A percentile compares a stretch with the other conserved stretches of the same genome.
phyloP scores from a whole-genome alignment of 331 rosid genomes.

The Spiraea crenata region DNA sequence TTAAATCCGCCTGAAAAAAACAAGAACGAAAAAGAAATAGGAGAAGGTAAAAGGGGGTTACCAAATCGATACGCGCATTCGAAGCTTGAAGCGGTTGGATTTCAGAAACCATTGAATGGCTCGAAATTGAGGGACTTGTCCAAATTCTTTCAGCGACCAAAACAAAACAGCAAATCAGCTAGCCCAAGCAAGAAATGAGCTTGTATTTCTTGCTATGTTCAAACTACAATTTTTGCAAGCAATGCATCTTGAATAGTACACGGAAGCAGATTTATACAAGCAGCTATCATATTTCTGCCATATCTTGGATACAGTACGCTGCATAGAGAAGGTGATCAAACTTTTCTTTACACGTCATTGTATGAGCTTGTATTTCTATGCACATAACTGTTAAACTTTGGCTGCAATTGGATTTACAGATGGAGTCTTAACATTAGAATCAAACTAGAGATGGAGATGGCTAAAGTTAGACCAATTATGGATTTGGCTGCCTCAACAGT shows the following conservation, averaged over 20 bases:
- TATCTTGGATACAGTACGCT: slow-evolving; percentile 55
- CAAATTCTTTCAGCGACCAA: no score
- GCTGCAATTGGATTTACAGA: slow-evolving; percentile 33
- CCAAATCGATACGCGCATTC: no score
- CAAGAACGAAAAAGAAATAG: no score
- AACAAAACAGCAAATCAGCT: no score
- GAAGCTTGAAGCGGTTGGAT: no score
- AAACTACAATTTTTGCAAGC: background rate
- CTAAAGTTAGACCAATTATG: slow-evolving; percentile 53
- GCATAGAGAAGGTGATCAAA: slow-evolving; percentile 66
- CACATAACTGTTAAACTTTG: background rate
- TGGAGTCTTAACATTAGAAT: slow-evolving; percentile 56
- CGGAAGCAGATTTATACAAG: slow-evolving; percentile 79
- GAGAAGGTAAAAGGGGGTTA: no score
- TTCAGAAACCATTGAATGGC: no score
- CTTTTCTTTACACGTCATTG: background rate
- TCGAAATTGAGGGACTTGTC: no score
- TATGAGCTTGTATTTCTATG: slow-evolving; percentile 1
- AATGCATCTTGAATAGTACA: slow-evolving; percentile 51
- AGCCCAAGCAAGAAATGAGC: no score
- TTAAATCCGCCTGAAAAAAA: no score
- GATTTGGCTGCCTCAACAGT: slow-evolving; percentile 61
- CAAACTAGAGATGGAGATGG: slow-evolving; percentile 62
- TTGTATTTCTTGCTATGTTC: no score
- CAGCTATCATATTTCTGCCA: slow-evolving; percentile 83